Evolutionary conservation across 768 basidiomycete genomes (phyloP).

Genomic region (Russula vinacea): DNA sequence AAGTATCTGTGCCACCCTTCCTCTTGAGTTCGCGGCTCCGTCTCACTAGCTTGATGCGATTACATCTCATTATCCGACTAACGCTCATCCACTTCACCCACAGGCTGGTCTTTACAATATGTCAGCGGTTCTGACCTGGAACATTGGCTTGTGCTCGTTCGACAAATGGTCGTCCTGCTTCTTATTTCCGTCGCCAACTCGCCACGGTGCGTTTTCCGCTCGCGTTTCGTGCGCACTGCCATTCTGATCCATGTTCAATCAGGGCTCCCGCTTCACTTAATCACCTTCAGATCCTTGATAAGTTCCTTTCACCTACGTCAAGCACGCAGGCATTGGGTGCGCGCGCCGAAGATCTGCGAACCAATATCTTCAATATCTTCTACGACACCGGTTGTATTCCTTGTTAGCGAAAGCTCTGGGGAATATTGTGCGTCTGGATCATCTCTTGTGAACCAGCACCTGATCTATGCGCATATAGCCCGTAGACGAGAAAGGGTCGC

Average conservation of each 20-base stretch:
- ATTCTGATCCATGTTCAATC: neutral
- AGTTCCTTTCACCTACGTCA: conserved; percentile 18
- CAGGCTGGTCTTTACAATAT: conserved; percentile 44
- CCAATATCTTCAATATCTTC: conserved; percentile 11
- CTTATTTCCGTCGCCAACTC: conserved; percentile 49
- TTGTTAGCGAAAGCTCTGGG: conserved; percentile 42
- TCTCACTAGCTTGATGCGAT: neutral
- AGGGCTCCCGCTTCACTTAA: conserved; percentile 17
- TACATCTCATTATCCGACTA: conserved; percentile 23
- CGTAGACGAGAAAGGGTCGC: conserved; percentile 53
- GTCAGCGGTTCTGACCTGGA: conserved; percentile 39
- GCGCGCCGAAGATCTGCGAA: conserved; percentile 17
- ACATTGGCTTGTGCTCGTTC: conserved; percentile 64
- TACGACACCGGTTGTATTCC: conserved; percentile 13
- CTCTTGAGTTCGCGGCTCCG: neutral
- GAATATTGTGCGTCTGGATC: conserved; percentile 47
- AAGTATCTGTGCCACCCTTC: neutral
- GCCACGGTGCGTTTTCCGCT: conserved; percentile 46
- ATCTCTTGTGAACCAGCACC: neutral
- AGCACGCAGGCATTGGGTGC: conserved; percentile 10
- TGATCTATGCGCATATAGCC: conserved; percentile 41
- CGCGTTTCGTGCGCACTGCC: conserved; percentile 4
- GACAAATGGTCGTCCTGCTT: conserved; percentile 47
- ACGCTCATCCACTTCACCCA: conserved; percentile 23
- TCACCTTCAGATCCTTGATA: conserved; percentile 7